Conservation (phyloP, 2,329 filamentous ascomycete genomes). For the Claviceps monticola region DNA sequence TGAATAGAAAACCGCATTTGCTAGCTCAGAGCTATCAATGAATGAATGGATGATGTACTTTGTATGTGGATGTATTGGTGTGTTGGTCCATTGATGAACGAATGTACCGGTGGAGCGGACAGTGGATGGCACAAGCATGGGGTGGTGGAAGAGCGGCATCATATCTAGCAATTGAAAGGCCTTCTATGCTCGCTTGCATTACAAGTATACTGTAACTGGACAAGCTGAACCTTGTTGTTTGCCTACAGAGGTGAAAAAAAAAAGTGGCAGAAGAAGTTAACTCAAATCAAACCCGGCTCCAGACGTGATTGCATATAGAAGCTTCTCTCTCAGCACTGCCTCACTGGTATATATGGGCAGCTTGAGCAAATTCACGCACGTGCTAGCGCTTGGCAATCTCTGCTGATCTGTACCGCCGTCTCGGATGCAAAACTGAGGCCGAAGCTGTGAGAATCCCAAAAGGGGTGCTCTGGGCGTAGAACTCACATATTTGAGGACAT, state of each 20-base stretch:
- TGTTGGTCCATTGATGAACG: not conserved
- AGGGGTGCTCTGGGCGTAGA: slow-evolving; percentile 83
- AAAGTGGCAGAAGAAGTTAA: slow-evolving; percentile 16
- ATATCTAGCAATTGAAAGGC: not conserved
- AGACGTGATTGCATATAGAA: slow-evolving; percentile 79
- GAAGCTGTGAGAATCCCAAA: slow-evolving; percentile 74
- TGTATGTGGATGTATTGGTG: too few relatives aligned
- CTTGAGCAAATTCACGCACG: slow-evolving; percentile 90
- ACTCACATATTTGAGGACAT: slow-evolving; percentile 91
- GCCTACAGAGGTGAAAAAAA: not conserved
- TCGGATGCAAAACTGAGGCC: slow-evolving; percentile 76
- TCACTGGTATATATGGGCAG: slow-evolving; percentile 66
- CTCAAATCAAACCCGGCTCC: slow-evolving; percentile 86
- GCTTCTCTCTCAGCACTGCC: slow-evolving; percentile 55
- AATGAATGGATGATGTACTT: not conserved
- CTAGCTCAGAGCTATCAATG: slow-evolving; percentile 34
- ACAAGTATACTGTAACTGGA: not conserved
- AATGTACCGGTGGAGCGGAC: not conserved
- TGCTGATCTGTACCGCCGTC: slow-evolving; percentile 51
- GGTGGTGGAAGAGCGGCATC: not conserved
- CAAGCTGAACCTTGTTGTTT: not conserved
- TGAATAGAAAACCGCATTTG: slow-evolving; percentile 57
- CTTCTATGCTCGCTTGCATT: not conserved
- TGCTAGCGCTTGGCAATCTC: slow-evolving; percentile 83
- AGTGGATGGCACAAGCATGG: not conserved